Conservation (phyloP, 2,329 filamentous ascomycete genomes). For the Trichoderma sp. region DNA sequence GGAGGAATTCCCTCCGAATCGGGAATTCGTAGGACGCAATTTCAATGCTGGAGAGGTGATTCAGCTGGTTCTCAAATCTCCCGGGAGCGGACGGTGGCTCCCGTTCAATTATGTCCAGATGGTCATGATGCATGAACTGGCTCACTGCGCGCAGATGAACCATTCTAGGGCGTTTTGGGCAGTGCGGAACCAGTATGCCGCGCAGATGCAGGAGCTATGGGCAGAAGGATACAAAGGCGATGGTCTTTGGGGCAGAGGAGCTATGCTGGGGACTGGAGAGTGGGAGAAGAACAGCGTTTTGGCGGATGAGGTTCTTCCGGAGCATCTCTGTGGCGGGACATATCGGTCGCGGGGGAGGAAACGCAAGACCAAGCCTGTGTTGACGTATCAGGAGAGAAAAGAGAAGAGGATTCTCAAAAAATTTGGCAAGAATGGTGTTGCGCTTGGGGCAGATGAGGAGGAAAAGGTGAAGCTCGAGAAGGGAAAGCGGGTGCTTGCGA, state of each 20-base stretch:
- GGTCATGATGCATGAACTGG: conserved; percentile 94
- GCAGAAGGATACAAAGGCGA: conserved; percentile 72
- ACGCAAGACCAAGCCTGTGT: conserved; percentile 51
- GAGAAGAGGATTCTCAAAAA: conserved; percentile 72
- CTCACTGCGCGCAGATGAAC: conserved; percentile 91
- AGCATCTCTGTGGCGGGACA: conserved; percentile 80
- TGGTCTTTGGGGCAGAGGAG: conserved; percentile 78
- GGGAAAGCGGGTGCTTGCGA: conserved; percentile 61
- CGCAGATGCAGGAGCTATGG: conserved; percentile 72
- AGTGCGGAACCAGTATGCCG: conserved; percentile 71
- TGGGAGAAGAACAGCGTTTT: conserved; percentile 56
- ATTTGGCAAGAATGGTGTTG: conserved; percentile 70
- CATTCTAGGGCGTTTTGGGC: conserved; percentile 80
- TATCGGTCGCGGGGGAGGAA: conserved; percentile 64
- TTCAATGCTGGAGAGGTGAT: conserved; percentile 89
- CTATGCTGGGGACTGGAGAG: conserved; percentile 60
- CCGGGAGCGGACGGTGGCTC: conserved; percentile 67
- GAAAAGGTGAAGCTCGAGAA: conserved; percentile 67
- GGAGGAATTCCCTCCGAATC: conserved; percentile 80
- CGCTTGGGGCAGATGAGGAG: conserved; percentile 69
- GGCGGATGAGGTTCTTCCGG: conserved; percentile 59
- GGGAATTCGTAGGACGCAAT: conserved; percentile 83
- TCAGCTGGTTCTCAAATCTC: conserved; percentile 76
- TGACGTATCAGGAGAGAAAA: conserved; percentile 72
- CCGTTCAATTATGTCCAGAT: conserved; percentile 84